Conservation (phyloP, 768 basidiomycete genomes). For the Tricholoma saponaceum region DNA sequence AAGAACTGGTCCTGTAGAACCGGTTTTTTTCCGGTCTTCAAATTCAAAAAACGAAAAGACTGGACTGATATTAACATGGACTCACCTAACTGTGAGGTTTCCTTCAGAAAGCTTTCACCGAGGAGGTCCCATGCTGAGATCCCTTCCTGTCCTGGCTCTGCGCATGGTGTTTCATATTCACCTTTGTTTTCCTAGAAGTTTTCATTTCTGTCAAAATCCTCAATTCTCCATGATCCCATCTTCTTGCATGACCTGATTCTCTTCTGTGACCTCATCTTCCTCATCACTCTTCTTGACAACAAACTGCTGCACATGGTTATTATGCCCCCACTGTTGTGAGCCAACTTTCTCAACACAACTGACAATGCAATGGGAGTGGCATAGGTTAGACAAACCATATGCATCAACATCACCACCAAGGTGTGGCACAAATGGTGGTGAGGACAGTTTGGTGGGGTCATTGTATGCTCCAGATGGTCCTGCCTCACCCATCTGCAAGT, state of each 20-base stretch:
- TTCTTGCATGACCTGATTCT: background rate
- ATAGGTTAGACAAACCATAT: background rate
- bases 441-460: background rate
- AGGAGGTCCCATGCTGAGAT: slow-evolving; percentile 1
- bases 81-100: background rate
- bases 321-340: background rate
- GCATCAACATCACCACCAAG: background rate
- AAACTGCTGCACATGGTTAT: background rate
- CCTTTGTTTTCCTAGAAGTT: background rate
- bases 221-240: background rate
- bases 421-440: background rate
- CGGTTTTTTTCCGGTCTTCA: too few relatives aligned
- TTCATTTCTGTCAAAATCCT: background rate
- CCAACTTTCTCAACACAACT: background rate
- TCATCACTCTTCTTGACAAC: background rate
- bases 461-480: background rate
- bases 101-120: slow-evolving; percentile 1
- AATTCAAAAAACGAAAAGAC: too few relatives aligned
- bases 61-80: background rate
- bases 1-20: too few relatives aligned
- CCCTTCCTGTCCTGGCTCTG: background rate
- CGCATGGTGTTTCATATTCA: background rate
- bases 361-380: background rate
- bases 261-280: background rate
- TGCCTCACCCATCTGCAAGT: background rate